Evolutionary conservation across 495 filamentous ascomycete species (phyloP).

Genomic region (Lepraria neglecta): DNA sequence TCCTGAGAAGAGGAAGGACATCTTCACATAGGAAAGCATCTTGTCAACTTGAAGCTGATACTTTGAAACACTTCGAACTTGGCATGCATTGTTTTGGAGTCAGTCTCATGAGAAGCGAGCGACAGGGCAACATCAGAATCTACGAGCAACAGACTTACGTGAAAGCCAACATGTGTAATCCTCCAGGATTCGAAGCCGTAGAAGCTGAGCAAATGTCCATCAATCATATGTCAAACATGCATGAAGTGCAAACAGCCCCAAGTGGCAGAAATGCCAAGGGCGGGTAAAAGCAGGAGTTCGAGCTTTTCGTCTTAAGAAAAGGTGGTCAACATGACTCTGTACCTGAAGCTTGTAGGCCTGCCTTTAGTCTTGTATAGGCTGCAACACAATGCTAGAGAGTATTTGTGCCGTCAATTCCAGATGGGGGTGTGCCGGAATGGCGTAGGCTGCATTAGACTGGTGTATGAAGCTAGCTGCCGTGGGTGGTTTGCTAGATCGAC

Average conservation of each 20-base stretch:
- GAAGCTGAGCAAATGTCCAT: too few relatives aligned
- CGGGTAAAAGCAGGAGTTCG: too few relatives aligned
- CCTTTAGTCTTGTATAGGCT: neutral
- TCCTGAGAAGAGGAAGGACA: too few relatives aligned
- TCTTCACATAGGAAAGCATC: neutral
- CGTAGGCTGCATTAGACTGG: neutral
- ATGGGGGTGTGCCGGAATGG: neutral
- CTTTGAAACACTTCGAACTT: neutral
- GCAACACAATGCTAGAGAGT: neutral
- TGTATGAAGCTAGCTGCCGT: constrained; percentile 16
- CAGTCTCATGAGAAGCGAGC: neutral
- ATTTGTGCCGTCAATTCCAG: constrained; percentile 3
- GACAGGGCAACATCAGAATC: too few relatives aligned
- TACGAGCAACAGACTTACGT: too few relatives aligned
- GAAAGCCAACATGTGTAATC: too few relatives aligned
- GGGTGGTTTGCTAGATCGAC: constrained; percentile 7
- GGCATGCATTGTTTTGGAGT: neutral
- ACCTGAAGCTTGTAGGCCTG: neutral
- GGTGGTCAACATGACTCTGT: too few relatives aligned
- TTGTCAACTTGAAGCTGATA: neutral
- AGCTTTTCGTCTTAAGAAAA: too few relatives aligned
- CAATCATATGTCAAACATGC: too few relatives aligned
- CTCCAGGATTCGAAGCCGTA: too few relatives aligned
- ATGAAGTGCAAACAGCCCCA: too few relatives aligned
- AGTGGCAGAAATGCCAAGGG: too few relatives aligned